phyloP scores from a whole-genome alignment of 352 stramenopile genomes.

The Pythium sp. region DNA sequence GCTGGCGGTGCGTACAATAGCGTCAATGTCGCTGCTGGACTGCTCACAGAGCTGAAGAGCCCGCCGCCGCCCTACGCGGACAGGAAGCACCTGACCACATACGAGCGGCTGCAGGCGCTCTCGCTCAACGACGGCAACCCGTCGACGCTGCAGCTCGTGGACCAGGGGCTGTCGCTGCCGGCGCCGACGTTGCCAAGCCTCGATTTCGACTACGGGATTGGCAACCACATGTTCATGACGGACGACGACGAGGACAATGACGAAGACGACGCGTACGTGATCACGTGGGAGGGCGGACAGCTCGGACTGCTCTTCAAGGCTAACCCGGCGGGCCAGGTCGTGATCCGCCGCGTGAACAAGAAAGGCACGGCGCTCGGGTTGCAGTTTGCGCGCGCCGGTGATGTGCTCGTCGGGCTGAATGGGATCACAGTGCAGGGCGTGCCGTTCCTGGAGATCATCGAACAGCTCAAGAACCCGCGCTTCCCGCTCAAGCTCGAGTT shows the following conservation, averaged over 20 bases:
- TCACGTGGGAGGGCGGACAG: constrained; percentile 64
- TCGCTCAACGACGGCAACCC: constrained; percentile 29
- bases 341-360: constrained; percentile 79
- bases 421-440: constrained; percentile 42
- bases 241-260: constrained; percentile 49
- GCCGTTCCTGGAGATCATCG: constrained; percentile 66
- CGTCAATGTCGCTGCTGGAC: not conserved
- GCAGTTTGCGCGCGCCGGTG: constrained; percentile 62
- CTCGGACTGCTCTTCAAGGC: constrained; percentile 76
- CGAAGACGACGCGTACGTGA: constrained; percentile 67
- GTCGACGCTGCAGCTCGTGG: constrained; percentile 21
- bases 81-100: constrained; percentile 28
- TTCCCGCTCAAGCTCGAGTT: constrained; percentile 77
- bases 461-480: constrained; percentile 49
- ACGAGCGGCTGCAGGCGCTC: constrained; percentile 55
- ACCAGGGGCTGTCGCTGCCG: constrained; percentile 19
- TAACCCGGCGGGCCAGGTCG: constrained; percentile 39
- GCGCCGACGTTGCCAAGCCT: not conserved
- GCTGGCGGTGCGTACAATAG: not conserved
- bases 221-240: constrained; percentile 13
- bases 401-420: constrained; percentile 75
- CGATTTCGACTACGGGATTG: constrained; percentile 7
- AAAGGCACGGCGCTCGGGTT: constrained; percentile 56
- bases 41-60: not conserved
- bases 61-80: constrained; percentile 9